Evolutionary conservation across 2,329 filamentous ascomycete species (phyloP).

Genomic region (Fusarium chaquense): DNA sequence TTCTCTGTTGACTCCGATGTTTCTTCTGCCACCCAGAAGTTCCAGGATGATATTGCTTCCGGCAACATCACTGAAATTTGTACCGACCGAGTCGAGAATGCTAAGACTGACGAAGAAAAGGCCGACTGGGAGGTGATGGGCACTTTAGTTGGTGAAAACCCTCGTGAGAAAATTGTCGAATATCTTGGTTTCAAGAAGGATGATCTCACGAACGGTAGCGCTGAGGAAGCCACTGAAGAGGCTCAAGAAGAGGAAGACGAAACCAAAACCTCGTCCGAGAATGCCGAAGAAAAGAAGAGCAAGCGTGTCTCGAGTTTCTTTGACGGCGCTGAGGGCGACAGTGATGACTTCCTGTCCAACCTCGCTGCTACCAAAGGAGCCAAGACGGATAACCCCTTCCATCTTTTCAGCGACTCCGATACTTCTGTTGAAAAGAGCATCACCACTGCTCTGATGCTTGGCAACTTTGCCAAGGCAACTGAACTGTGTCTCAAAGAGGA

Average conservation of each 20-base stretch:
- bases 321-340: constrained; percentile 72
- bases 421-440: constrained; percentile 86
- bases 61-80: constrained; percentile 85
- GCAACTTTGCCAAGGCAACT: constrained; percentile 89
- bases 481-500: constrained; percentile 90
- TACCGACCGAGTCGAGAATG: constrained; percentile 78
- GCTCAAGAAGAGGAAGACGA: constrained; percentile 38
- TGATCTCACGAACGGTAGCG: constrained; percentile 64
- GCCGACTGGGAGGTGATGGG: constrained; percentile 96
- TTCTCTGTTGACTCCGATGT: constrained; percentile 90
- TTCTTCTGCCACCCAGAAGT: constrained; percentile 84
- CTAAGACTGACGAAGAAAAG: constrained; percentile 90
- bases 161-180: constrained; percentile 86
- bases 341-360: constrained; percentile 87
- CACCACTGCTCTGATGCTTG: constrained; percentile 88
- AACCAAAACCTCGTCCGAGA: constrained; percentile 48
- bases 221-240: constrained; percentile 47
- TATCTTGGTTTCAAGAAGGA: constrained; percentile 86
- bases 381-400: constrained; percentile 94
- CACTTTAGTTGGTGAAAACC: constrained; percentile 85
- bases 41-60: constrained; percentile 82
- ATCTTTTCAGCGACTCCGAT: constrained; percentile 86
- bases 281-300: constrained; percentile 59
- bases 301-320: constrained; percentile 84
- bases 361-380: constrained; percentile 89